Evolutionary conservation across 31 red algal genomes (phyloP).

Genomic region (Odonthalia washingtoniensis): DNA sequence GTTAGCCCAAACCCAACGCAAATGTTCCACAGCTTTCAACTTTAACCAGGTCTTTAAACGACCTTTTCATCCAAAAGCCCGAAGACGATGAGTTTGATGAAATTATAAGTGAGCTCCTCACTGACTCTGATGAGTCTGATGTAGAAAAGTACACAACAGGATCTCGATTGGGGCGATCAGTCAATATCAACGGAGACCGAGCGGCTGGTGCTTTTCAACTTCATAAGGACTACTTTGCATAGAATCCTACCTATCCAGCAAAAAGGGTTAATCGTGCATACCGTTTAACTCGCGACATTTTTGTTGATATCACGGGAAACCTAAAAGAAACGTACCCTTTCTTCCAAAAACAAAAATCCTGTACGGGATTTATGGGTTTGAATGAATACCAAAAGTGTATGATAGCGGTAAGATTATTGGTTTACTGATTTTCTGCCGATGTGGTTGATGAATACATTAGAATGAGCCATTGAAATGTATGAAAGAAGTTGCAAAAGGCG

Average conservation of each 20-base stretch:
- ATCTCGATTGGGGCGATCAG: not conserved
- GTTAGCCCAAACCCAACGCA: not conserved
- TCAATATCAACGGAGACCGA: not conserved
- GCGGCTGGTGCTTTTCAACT: not conserved
- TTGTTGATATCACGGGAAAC: not conserved
- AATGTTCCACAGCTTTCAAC: not conserved
- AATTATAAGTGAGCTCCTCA: not conserved
- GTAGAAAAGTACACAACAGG: not conserved
- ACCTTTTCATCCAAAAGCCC: not conserved
- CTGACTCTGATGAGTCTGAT: not conserved
- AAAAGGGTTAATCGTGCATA: not conserved
- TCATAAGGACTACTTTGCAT: not conserved
- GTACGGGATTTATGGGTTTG: not conserved
- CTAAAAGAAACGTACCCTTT: not conserved
- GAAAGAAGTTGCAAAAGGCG: slow-evolving; percentile 5
- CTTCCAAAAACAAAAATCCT: not conserved
- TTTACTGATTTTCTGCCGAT: slow-evolving; percentile 38
- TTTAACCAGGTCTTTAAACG: not conserved
- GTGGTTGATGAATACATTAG: slow-evolving; percentile 30
- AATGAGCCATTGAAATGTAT: slow-evolving; percentile 34
- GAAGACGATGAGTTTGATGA: not conserved
- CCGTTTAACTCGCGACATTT: not conserved
- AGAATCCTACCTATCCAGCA: not conserved
- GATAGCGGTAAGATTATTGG: not conserved
- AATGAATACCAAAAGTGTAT: not conserved